These are phyloP conservation scores for Neurospora intermedia DNA, from an alignment of 495 filamentous ascomycete genomes.

Conservation along the genomic window DNA sequence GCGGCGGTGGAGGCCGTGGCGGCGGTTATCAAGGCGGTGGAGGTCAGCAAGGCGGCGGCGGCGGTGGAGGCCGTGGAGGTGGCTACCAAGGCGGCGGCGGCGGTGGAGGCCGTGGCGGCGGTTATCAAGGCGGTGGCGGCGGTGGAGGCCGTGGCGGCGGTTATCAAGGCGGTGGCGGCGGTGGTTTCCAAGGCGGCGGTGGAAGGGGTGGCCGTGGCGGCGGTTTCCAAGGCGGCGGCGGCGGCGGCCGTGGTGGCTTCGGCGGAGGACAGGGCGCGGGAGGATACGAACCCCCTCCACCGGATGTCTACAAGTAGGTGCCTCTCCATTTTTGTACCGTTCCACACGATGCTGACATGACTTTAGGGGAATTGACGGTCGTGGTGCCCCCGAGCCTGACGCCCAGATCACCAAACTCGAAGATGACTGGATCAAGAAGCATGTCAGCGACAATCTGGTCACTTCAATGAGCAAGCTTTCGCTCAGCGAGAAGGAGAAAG, in stretches of 20 bases:
- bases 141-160: slow-evolving; percentile 5
- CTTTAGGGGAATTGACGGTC: background rate
- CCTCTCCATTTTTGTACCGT: background rate
- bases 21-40: background rate
- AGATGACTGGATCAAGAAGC: slow-evolving; percentile 18
- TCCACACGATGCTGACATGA: slow-evolving; percentile 3
- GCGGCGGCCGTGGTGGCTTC: background rate
- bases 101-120: background rate
- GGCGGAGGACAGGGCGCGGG: background rate
- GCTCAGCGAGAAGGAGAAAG: slow-evolving; percentile 2
- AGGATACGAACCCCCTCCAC: slow-evolving; percentile 2
- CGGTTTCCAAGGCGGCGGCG: background rate
- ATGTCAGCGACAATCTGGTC: background rate
- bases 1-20: background rate
- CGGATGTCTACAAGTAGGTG: slow-evolving; percentile 26
- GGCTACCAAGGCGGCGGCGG: background rate
- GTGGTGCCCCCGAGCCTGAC: slow-evolving; percentile 17
- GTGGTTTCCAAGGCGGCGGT: slow-evolving; percentile 1
- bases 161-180: slow-evolving; percentile 2
- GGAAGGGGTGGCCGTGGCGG: background rate
- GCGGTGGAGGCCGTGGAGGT: background rate
- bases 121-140: background rate
- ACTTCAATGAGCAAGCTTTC: slow-evolving; percentile 20
- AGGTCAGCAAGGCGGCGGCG: slow-evolving; percentile 6
- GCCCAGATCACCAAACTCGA: slow-evolving; percentile 23